A percentile compares a stretch with the other conserved stretches of the same genome.
Conservation (phyloP, 176 grass and related monocot genomes). For the Musa acuminata region DNA sequence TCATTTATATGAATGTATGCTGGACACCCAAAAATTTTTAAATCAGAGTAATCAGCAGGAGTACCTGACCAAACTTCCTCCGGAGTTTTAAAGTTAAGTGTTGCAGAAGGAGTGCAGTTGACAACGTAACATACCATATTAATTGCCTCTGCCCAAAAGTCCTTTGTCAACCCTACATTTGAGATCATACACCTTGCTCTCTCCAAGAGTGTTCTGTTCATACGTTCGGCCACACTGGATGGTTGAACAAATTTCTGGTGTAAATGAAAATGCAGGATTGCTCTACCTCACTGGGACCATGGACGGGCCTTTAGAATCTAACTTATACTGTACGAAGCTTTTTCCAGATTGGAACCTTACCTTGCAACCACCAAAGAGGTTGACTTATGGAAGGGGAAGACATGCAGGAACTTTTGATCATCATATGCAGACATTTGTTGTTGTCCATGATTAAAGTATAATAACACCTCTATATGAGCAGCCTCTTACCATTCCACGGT, state of each 20-base stretch:
- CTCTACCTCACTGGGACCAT: slow-evolving; percentile 71
- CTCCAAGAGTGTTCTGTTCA: no score
- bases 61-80: no score
- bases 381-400: slow-evolving; percentile 71
- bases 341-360: slow-evolving; percentile 68
- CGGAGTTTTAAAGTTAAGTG: no score
- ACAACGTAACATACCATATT: no score
- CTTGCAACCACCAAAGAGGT: slow-evolving; percentile 61
- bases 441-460: slow-evolving; percentile 83
- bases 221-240: no score
- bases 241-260: slow-evolving; percentile 91
- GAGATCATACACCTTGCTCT: no score
- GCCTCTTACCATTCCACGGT: slow-evolving; percentile 37
- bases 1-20: no score
- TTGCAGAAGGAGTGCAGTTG: no score
- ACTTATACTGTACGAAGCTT: slow-evolving; percentile 65
- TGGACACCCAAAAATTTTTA: no score
- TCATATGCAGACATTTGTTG: slow-evolving; percentile 83
- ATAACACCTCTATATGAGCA: slow-evolving; percentile 83
- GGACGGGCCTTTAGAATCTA: slow-evolving; percentile 84
- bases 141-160: no score
- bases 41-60: no score
- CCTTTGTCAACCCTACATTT: no score
- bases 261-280: slow-evolving; percentile 73
- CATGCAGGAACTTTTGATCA: slow-evolving; percentile 90